Evolutionary conservation across 495 filamentous ascomycete genomes (phyloP), one percentile per base, ranked within the genome.

Genomic region (Penicillium soppii): DNA sequence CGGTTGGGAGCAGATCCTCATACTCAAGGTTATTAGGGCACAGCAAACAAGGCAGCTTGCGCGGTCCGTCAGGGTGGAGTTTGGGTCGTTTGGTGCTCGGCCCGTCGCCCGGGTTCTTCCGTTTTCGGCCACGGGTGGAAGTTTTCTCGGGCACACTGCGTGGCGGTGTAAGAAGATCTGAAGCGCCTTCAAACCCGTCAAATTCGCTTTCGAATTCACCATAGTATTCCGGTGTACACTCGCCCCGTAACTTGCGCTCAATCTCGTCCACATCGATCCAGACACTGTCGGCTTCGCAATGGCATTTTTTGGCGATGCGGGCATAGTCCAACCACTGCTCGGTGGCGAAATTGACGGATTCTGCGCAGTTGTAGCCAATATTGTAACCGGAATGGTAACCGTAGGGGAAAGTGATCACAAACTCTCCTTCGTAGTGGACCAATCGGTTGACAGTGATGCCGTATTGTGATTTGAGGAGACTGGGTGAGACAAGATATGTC

Each of bases 301-400:
- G 81, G 67, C 94, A 99, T 64, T 92, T 96, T 66, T 96, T 95
- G n/a, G 94, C 95, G 57, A 96, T 88, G 50, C 87, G 85, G n/a
- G 90, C 94, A 75, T 91, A 96, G 19, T 94, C 82, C 27, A 99
- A 69, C 94, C 94, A 99, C 33, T 87, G 82, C 54, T 96, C 90
- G 9, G 92, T 84, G 15, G 92, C 94, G 68, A 99, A 99, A 67
- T 99, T 99, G 68, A 99, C 94, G 2, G 94, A 96, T 65, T 99
- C 94, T 26, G 94, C 94, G 67, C 94, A 99, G 67, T 99, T 99
- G 69, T 99, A 99, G 10, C 95, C 94, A 27, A 99, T 72, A 56
- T 99, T 99, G 67, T 92, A 99, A 8, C 94, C 94, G 7, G 94
- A 99, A 62, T 99, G 94, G 67, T 99, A 99, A 20, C 94, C 94